Conservation (phyloP, 139 green algal species). For the Coelastrella sp. region DNA sequence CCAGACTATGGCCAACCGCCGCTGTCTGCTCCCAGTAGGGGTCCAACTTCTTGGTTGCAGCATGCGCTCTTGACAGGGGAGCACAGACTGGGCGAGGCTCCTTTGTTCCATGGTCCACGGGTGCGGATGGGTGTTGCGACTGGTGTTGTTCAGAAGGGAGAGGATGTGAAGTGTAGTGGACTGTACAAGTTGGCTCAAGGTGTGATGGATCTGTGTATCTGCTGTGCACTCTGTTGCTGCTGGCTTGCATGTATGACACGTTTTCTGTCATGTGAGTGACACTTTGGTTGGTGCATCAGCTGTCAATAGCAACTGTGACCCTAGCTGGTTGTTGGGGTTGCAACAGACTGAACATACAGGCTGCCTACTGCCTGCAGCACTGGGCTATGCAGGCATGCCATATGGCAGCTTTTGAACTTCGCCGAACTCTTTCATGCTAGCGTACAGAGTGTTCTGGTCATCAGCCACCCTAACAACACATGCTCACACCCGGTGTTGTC, state of each 20-base stretch:
- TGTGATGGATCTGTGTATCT: neutral
- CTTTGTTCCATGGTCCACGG: slow-evolving; percentile 51
- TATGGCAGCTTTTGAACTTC: no score
- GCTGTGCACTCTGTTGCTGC: neutral
- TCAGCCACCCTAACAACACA: neutral
- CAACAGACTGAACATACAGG: neutral
- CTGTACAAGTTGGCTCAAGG: slow-evolving; percentile 42
- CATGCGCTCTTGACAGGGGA: neutral
- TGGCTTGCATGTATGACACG: neutral
- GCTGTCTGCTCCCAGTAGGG: neutral
- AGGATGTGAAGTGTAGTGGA: slow-evolving; percentile 27
- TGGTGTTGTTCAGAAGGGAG: slow-evolving; percentile 39
- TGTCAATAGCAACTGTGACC: neutral
- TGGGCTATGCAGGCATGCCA: no score
- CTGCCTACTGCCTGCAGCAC: neutral
- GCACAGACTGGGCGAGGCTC: neutral
- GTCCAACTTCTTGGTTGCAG: neutral
- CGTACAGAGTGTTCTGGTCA: no score
- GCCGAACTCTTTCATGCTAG: no score
- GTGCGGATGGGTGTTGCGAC: slow-evolving; percentile 70
- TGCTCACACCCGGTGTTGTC: neutral
- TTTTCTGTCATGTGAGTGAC: neutral
- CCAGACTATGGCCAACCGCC: neutral
- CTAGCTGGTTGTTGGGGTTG: neutral
- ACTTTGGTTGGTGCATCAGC: neutral